Base-by-base conservation (phyloP, 345 rosid species). In the Arabis hirsuta region DNA sequence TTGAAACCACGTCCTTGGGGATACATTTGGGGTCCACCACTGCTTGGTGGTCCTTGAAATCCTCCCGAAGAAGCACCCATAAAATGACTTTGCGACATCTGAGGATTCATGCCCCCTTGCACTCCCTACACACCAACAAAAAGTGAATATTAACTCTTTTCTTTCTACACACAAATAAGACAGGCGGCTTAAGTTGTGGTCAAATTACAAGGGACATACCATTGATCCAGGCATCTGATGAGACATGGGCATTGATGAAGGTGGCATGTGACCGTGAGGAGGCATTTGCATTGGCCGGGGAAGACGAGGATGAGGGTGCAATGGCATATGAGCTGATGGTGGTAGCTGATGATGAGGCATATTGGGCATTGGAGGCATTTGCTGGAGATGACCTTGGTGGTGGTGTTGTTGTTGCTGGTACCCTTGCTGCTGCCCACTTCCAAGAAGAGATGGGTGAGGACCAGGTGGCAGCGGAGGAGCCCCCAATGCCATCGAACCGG, bases 391-490 rank as follows among this genome's bases (percentile, higher is more conserved):
- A 46, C 72, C 80, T 73, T 88, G 95, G 29, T n/a, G 59, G 16
- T 22, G 24, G 1, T 22, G 95, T 51, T 87, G 96, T 66, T 82
- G 92, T 66, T 88, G 97, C 68, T 87, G 97, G 80, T 89, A 94
- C 65, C 88, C 88, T 75, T 85, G 96, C 79, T 86, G 97, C 81
- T 85, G 99, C 83, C 82, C 80, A 72, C 70, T 77, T 48, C 86
- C 79, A 60, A 84, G 86, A 73, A 91, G 92, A 13, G 99, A 95
- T 45, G 98, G 99, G 80, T 91, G 99, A 50, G 99, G 99, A 65
- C 96, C 98, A 52, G 94, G 96, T 69, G 99, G 98, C 11, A 95
- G 86, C 65, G 99, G 99, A 65, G 97, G 99, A 41, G 88, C 91
- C 60, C 96, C 93, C 61, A 81, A 62, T 59, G 92, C 83, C 84